These are phyloP conservation scores for Lathyrus sativus DNA, from an alignment of 306 rosid species.

Conservation along the genomic window DNA sequence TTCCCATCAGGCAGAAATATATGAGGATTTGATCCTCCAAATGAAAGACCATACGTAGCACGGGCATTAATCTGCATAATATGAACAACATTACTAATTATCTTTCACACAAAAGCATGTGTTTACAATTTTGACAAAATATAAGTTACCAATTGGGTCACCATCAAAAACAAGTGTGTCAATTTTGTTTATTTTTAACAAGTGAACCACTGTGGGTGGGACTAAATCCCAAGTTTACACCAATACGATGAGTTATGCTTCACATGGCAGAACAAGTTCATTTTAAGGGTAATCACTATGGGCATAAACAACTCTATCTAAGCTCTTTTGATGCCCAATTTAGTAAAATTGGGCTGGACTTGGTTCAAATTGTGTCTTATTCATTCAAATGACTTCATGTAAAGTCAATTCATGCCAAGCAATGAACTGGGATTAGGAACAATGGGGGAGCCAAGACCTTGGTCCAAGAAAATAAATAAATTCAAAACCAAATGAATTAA, in stretches of 20 bases:
- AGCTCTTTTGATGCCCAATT: constrained; percentile 9
- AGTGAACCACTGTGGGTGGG: background rate
- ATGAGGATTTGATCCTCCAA: constrained; percentile 73
- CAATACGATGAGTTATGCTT: constrained; percentile 3
- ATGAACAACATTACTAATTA: constrained; percentile 33
- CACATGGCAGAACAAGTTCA: too few relatives aligned
- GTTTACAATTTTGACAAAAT: constrained; percentile 27
- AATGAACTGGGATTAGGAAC: background rate
- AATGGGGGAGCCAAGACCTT: too few relatives aligned
- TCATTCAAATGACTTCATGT: constrained; percentile 13
- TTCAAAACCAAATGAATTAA: too few relatives aligned
- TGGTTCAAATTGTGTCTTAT: constrained; percentile 4
- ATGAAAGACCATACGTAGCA: constrained; percentile 80
- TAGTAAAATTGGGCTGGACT: constrained; percentile 1
- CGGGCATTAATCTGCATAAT: constrained; percentile 82
- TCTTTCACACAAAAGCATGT: constrained; percentile 24
- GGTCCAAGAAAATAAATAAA: too few relatives aligned
- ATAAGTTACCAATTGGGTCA: constrained; percentile 2
- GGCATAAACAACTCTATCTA: background rate
- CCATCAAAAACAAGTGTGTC: constrained; percentile 30
- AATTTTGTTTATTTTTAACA: constrained; percentile 11
- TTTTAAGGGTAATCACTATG: background rate
- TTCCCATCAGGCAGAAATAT: constrained; percentile 53
- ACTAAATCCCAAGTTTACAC: background rate
- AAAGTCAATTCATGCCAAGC: background rate